These are phyloP conservation scores for Vachellia collinsii DNA, from an alignment of 306 rosid genomes.

Conservation along the genomic window DNA sequence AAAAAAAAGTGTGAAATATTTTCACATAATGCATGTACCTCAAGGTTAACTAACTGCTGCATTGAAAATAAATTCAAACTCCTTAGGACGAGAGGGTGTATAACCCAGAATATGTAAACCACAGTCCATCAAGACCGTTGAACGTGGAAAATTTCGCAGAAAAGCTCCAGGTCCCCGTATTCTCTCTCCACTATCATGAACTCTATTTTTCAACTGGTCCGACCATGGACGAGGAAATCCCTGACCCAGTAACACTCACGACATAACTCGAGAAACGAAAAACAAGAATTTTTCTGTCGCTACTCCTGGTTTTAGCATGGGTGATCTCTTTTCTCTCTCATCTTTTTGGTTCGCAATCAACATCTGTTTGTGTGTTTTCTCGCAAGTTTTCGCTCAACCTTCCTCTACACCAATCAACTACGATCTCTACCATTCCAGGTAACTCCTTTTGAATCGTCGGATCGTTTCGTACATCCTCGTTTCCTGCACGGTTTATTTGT, in stretches of 20 bases:
- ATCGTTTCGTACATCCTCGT: background rate
- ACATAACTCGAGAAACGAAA: constrained; percentile 28
- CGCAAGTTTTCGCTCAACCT: constrained; percentile 40
- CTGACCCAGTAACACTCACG: background rate
- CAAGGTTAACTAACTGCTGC: too few relatives aligned
- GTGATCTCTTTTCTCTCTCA: constrained; percentile 50
- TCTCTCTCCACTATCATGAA: background rate
- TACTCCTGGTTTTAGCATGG: constrained; percentile 54
- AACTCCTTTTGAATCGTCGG: background rate
- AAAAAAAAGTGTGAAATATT: too few relatives aligned
- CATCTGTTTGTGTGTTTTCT: constrained; percentile 45
- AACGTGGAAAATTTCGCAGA: constrained; percentile 45
- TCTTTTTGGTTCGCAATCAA: constrained; percentile 35
- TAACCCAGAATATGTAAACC: constrained; percentile 1
- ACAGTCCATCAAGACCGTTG: constrained; percentile 54
- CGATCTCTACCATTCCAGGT: constrained; percentile 95
- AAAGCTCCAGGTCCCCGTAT: background rate
- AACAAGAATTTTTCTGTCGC: constrained; percentile 39
- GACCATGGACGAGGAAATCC: constrained; percentile 17
- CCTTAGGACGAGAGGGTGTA: too few relatives aligned
- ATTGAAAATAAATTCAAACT: too few relatives aligned
- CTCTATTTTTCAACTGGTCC: background rate
- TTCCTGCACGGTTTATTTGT: background rate
- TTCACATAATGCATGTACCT: too few relatives aligned
- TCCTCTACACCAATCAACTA: constrained; percentile 58